Conservation (phyloP, 2,329 filamentous ascomycete species). For the Mollisiaceae sp. region DNA sequence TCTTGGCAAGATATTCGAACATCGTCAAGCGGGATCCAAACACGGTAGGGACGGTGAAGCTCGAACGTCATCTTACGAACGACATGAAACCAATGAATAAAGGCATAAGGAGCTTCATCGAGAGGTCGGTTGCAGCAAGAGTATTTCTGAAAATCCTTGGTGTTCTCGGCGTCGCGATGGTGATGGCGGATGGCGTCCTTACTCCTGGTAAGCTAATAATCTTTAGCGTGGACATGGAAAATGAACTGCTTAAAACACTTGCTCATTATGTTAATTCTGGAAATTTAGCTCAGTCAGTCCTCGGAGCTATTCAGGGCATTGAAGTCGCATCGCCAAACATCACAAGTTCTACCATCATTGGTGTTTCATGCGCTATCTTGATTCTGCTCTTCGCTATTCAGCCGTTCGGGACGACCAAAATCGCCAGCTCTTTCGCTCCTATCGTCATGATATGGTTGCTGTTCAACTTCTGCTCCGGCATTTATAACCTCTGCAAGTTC, state of each 20-base stretch:
- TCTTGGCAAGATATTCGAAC: constrained; percentile 65
- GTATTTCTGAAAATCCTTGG: constrained; percentile 63
- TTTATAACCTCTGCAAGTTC: constrained; percentile 62
- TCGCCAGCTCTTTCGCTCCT: constrained; percentile 67
- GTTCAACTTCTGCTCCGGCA: constrained; percentile 66
- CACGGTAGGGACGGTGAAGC: constrained; percentile 57
- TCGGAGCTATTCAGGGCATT: constrained; percentile 70
- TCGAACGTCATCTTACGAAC: constrained; percentile 62
- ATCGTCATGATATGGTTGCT: constrained; percentile 71
- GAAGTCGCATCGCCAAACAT: constrained; percentile 63
- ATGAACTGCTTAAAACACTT: neutral
- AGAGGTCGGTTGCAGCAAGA: constrained; percentile 58
- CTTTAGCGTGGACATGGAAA: neutral
- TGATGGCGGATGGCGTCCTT: constrained; percentile 52
- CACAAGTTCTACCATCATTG: constrained; percentile 61
- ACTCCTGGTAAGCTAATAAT: neutral
- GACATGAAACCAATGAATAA: constrained; percentile 60
- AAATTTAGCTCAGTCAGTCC: constrained; percentile 67
- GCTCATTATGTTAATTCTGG: constrained; percentile 13
- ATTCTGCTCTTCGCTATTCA: constrained; percentile 68
- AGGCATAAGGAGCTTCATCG: constrained; percentile 60
- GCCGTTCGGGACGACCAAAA: constrained; percentile 65
- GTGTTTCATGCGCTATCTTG: constrained; percentile 67
- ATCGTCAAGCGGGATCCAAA: constrained; percentile 65
- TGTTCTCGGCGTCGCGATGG: constrained; percentile 70